Evolutionary conservation across 1,284 basidiomycete genomes (phyloP).

Genomic region (Butyriboletus appendiculatus): DNA sequence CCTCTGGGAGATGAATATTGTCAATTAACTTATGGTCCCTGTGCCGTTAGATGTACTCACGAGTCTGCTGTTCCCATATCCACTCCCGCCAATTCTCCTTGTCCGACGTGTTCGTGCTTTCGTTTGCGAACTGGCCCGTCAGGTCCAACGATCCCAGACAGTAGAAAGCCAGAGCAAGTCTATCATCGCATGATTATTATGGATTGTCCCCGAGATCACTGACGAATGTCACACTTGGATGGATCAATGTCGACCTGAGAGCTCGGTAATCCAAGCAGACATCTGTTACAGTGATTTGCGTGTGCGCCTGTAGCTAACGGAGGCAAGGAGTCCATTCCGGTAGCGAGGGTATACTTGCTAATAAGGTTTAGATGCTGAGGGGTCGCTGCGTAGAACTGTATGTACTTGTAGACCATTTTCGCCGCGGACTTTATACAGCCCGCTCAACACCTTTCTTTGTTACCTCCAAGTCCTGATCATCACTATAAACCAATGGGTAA

Average conservation of each 20-base stretch:
- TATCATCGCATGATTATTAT: slow-evolving; percentile 34
- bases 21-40: neutral
- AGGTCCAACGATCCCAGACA: slow-evolving; percentile 80
- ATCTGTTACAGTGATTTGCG: slow-evolving; percentile 55
- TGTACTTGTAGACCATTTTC: too few species aligned
- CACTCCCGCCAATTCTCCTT: slow-evolving; percentile 73
- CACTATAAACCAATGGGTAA: neutral
- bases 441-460: too few species aligned
- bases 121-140: slow-evolving; percentile 50
- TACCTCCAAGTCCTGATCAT: neutral
- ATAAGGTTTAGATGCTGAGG: neutral
- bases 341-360: neutral
- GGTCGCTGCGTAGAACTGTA: too few species aligned
- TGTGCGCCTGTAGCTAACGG: slow-evolving; percentile 45
- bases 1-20: slow-evolving; percentile 34
- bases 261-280: slow-evolving; percentile 54
- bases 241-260: slow-evolving; percentile 59
- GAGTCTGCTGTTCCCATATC: slow-evolving; percentile 85
- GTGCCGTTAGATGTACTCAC: slow-evolving; percentile 38
- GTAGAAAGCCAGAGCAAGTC: slow-evolving; percentile 84
- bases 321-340: slow-evolving; percentile 21
- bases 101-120: slow-evolving; percentile 50
- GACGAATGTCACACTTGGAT: slow-evolving; percentile 46
- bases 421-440: neutral
- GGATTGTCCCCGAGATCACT: slow-evolving; percentile 10